Conservation (phyloP, 2,329 filamentous ascomycete genomes). For the Phialocephala subalpina region DNA sequence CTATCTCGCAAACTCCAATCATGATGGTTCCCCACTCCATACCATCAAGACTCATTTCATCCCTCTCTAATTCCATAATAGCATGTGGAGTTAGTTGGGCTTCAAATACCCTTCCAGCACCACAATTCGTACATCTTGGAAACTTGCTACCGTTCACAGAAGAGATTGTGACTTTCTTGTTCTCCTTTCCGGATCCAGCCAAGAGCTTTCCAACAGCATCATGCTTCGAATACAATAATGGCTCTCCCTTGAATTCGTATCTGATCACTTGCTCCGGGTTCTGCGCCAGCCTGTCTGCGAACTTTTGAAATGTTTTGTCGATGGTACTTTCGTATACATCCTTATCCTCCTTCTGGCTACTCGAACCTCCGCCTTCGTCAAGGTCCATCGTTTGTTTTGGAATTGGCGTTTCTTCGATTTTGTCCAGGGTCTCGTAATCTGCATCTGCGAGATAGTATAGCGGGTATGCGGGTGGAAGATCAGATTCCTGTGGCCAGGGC, state of each 20-base stretch:
- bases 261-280: constrained; percentile 85
- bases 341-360: constrained; percentile 66
- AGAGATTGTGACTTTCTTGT: constrained; percentile 37
- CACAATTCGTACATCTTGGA: constrained; percentile 81
- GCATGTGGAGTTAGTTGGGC: constrained; percentile 91
- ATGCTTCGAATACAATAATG: constrained; percentile 81
- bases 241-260: constrained; percentile 78
- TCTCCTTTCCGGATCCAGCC: constrained; percentile 25
- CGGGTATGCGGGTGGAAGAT: constrained; percentile 77
- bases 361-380: constrained; percentile 50
- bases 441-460: constrained; percentile 83
- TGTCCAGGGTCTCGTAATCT: constrained; percentile 87
- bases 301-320: constrained; percentile 81
- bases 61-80: constrained; percentile 86
- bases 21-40: constrained; percentile 99
- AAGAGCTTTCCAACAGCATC: constrained; percentile 78
- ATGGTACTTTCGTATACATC: constrained; percentile 77
- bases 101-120: constrained; percentile 81
- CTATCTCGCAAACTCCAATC: constrained; percentile 81
- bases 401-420: constrained; percentile 58
- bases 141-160: constrained; percentile 56
- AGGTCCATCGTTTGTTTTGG: constrained; percentile 55
- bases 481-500: constrained; percentile 76
- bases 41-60: constrained; percentile 75
- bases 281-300: constrained; percentile 79